Base-by-base conservation (phyloP, 164 flowering plant species). In the Paratinospora sagittata region DNA sequence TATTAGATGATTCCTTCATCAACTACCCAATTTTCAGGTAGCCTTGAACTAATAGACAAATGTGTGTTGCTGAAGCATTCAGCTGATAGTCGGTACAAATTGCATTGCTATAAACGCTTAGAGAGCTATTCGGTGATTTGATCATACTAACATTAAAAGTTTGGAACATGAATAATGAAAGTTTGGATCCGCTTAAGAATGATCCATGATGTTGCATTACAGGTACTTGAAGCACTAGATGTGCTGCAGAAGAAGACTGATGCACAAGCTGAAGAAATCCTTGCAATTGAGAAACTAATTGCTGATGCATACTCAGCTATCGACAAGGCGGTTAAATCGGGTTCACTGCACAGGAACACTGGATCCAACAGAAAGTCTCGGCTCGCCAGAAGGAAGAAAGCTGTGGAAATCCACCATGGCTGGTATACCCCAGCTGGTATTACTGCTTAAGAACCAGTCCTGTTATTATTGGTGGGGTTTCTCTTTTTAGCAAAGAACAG, bases 311-410 rank as follows among this genome's bases (percentile, higher is more conserved):
- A 88, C 72, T 88, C 97, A 7, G 87, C 77, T 0, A 92, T 95
- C 23, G 98, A 95, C 77, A 95, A 90, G 78, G 97, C 97, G 34
- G 92, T 95, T 41, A 86, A 79, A 72, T 85, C 71, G 8, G 92
- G 99, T 27, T 69, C 93, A 2, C 76, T 95, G 68, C 99, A 95
- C 81, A 77, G 90, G 77, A 92, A 95, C 84, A 95, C 99, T 0
- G 98, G 96, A 37, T 92, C 90, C 19, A 85, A 85, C 70, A 79
- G 99, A 70, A 95, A 95, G 78, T 92, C 99, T 64, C 82, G 97
- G 27, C 90, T 92, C 23, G 92, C 99, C 3, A 80, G 99, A 74
- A 89, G 94, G 75, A 95, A 92, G 86, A 92, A 89, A 72, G 86
- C 90, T 36, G 85, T 92, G 60, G 94, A 87, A 79, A 85, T 95